phyloP scores from a whole-genome alignment of 2,329 filamentous ascomycete genomes.

The Arthrobotrys entomopaga region DNA sequence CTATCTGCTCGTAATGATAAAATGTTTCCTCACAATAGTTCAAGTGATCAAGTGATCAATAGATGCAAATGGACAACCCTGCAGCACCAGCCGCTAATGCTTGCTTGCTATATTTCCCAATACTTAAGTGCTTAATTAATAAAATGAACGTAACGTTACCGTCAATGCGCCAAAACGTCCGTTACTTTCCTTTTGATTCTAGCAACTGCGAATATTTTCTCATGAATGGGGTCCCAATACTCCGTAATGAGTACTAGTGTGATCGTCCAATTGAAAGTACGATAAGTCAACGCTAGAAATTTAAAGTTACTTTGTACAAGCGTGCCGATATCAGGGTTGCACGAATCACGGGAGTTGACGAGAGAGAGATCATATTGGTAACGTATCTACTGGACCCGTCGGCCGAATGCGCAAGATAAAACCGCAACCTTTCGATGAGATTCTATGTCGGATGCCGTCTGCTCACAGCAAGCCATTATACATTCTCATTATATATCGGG shows the following conservation, averaged over 20 bases:
- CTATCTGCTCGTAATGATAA: no score
- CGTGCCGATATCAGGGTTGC: conserved; percentile 1
- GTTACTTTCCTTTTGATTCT: not conserved
- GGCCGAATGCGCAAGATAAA: conserved; percentile 21
- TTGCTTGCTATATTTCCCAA: not conserved
- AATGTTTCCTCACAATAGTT: not conserved
- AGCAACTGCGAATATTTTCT: not conserved
- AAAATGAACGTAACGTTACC: not conserved
- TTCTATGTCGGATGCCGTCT: conserved; percentile 34
- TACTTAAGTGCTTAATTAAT: not conserved
- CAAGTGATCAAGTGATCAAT: conserved; percentile 11
- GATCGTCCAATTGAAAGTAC: not conserved
- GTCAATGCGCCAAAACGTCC: no score
- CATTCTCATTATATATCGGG: conserved; percentile 50
- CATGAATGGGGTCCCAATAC: not conserved
- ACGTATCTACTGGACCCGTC: conserved; percentile 26
- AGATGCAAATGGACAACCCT: conserved; percentile 7
- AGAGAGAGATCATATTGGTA: conserved; percentile 28
- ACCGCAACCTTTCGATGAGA: conserved; percentile 26
- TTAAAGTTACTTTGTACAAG: not conserved
- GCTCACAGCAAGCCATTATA: conserved; percentile 19
- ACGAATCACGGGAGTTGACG: conserved; percentile 7
- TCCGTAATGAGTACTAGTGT: not conserved
- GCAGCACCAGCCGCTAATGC: no score
- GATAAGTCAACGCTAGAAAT: not conserved